Base-by-base conservation (phyloP, 192 early-diverging fungal species). In the Rhizoclosmatium globosum region DNA sequence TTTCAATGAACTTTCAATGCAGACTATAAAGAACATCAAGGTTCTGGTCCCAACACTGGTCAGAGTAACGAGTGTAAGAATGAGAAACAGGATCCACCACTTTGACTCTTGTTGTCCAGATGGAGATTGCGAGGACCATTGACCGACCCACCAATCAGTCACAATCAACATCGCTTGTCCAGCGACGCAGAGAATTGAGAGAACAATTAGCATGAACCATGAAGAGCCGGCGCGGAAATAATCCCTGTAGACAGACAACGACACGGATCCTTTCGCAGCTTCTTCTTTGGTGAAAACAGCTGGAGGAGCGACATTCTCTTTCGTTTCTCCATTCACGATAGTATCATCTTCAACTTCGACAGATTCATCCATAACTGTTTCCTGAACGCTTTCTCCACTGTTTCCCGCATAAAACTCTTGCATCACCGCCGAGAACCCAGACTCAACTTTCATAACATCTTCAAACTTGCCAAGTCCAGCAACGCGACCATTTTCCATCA, bases 401-500 rank as follows among this genome's bases (percentile, higher is more conserved):
- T 53, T 17, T 53, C 17, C 17, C 0, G 50, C 50, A 7, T 53
- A 7, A 7, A 53, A 13, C 47, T 71, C 69, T 50, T 71, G 46
- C 69, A 71, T 71, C 47, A 56, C 17, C 47, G 21, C 17, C 13
- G 15, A 19, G 38, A 71, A 71, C 53, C 46, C 91, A 7, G 39
- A 19, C 19, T 71, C 42, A 65, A 79, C 86, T 4, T 83, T 76
- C 80, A 89, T 83, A 44, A 92, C 61, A 45, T 91, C 87, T 0
- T 78, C 71, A 66, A 86, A 92, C 0, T 82, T 83, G 38, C 88
- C 93, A 19, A 82, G 72, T 76, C 91, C 90, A 6, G 74, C 81
- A 58, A 95, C 88, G 41, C 78, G 70, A 9, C 92, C 92, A 19
- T 93, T 83, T 44, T 91, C 88, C 53, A 95, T 68, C 13, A 94